Evolutionary conservation across 1,284 basidiomycete genomes (phyloP).

Genomic region (Ceratobasidium sp.): DNA sequence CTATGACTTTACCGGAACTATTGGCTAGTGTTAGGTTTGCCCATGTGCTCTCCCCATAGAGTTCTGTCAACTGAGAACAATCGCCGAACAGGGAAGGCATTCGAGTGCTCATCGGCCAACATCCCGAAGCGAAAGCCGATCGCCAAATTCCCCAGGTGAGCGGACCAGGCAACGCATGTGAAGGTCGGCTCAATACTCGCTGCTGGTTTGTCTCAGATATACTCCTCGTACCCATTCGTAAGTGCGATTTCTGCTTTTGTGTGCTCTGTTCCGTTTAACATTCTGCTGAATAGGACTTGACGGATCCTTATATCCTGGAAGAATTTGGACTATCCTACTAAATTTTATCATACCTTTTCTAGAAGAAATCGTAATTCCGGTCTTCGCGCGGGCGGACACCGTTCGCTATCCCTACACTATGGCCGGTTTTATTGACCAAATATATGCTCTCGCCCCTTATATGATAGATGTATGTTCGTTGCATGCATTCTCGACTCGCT

Average conservation of each 20-base stretch:
- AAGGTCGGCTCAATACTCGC: background rate
- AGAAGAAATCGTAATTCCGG: background rate
- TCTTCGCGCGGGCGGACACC: background rate
- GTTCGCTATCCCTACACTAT: background rate
- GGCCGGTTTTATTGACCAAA: too few species aligned
- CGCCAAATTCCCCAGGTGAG: conserved; percentile 18
- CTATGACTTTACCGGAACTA: conserved; percentile 11
- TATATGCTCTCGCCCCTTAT: too few species aligned
- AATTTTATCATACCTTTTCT: too few species aligned
- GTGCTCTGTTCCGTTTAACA: background rate
- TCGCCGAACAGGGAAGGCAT: background rate
- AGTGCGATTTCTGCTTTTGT: background rate
- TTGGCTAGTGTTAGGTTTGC: conserved; percentile 2
- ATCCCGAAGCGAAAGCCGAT: background rate
- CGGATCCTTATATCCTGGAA: background rate
- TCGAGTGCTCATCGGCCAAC: background rate
- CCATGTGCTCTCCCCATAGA: background rate
- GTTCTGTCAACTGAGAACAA: background rate
- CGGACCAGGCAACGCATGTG: too few species aligned
- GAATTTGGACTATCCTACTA: conserved; percentile 3
- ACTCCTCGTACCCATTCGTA: conserved; percentile 10
- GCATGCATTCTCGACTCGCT: too few species aligned
- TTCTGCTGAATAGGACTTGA: background rate
- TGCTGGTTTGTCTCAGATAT: background rate
- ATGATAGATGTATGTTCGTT: too few species aligned